Percentiles rank a stretch among this genome's conserved stretches.
Evolutionary conservation across 225 moss, liverwort and hornwort genomes (phyloP).

Genomic region (Polytrichum formosum): DNA sequence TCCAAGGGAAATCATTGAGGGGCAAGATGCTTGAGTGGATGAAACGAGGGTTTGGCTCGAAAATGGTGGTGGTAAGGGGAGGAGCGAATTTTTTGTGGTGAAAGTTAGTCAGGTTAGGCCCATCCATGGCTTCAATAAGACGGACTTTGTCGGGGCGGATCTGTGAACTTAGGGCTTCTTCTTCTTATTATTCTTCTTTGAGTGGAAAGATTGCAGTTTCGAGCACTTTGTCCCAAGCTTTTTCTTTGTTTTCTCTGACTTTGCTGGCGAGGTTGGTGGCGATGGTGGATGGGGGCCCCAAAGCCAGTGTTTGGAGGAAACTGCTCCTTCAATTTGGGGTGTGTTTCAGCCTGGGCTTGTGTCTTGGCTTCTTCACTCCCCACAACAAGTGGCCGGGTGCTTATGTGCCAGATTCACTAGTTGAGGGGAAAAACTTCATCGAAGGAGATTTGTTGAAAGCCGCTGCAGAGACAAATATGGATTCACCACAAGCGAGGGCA

Average conservation of each 20-base stretch:
- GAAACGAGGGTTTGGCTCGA: too few relatives aligned
- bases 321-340: slow-evolving; percentile 38
- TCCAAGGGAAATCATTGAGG: too few relatives aligned
- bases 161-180: slow-evolving; percentile 9
- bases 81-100: too few relatives aligned
- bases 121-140: slow-evolving; percentile 38
- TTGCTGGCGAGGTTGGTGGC: neutral
- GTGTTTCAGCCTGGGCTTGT: slow-evolving; percentile 40
- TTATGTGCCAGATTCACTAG: slow-evolving; percentile 21
- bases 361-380: slow-evolving; percentile 34
- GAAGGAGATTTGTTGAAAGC: neutral
- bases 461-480: neutral
- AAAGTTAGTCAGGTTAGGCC: too few relatives aligned
- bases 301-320: slow-evolving; percentile 44
- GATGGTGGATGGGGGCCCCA: slow-evolving; percentile 24
- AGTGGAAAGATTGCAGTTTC: too few relatives aligned
- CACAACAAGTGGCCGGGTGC: slow-evolving; percentile 29
- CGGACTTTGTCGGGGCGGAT: slow-evolving; percentile 21
- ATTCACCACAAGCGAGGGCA: neutral
- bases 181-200: too few relatives aligned
- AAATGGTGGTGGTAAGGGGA: too few relatives aligned
- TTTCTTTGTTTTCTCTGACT: slow-evolving; percentile 8
- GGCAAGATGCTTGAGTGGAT: too few relatives aligned
- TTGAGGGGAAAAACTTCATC: slow-evolving; percentile 6
- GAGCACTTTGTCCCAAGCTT: slow-evolving; percentile 5